Conservation (phyloP, 345 rosid genomes). For the Barbarea vulgaris region DNA sequence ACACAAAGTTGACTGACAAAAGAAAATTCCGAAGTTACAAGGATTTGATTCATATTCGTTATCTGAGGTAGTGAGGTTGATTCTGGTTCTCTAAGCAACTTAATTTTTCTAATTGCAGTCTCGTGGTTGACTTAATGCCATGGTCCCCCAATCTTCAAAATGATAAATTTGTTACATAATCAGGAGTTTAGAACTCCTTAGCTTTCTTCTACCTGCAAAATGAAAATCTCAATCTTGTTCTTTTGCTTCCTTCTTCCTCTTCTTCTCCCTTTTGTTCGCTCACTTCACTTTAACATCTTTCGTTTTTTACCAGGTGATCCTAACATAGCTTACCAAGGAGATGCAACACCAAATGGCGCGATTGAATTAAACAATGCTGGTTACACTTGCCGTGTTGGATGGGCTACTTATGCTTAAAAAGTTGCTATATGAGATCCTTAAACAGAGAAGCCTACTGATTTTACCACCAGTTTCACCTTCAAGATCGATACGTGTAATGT, state of each 20-base stretch:
- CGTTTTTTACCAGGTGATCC: too few species aligned
- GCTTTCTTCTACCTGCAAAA: not conserved
- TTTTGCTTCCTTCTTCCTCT: not conserved
- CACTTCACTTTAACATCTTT: not conserved
- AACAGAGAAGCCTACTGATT: too few species aligned
- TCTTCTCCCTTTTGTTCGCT: not conserved
- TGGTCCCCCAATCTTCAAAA: not conserved
- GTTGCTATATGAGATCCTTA: too few species aligned
- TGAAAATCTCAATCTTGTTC: not conserved
- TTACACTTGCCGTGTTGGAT: too few species aligned
- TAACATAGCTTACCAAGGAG: too few species aligned
- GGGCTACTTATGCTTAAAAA: too few species aligned
- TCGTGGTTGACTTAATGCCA: not conserved
- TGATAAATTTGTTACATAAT: not conserved
- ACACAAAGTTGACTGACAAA: not conserved
- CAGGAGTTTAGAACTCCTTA: not conserved
- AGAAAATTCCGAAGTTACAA: not conserved
- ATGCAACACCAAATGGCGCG: too few species aligned
- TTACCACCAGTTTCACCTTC: too few species aligned
- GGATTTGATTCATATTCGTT: too few species aligned
- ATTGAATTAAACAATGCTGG: too few species aligned
- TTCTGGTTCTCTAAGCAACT: not conserved
- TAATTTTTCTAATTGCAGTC: too few species aligned
- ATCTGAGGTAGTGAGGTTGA: not conserved
- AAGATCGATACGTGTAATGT: too few species aligned